phyloP scores from a whole-genome alignment of 176 grass and related monocot genomes.

The Musa beccarii region DNA sequence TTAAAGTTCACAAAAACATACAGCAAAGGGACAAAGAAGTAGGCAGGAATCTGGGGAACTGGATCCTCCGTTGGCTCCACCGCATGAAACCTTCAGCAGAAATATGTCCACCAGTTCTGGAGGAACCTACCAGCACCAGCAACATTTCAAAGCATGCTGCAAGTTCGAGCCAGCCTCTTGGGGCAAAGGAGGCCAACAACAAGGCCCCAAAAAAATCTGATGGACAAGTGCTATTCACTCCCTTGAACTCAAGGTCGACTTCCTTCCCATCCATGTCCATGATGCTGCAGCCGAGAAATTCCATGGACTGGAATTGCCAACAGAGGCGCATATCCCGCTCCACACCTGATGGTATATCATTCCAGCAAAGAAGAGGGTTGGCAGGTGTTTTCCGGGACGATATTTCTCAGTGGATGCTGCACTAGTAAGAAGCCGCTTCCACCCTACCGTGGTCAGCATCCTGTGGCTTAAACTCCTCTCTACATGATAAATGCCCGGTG shows the following conservation, averaged over 20 bases:
- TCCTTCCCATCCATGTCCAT: slow-evolving; percentile 47
- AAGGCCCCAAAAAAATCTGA: slow-evolving; percentile 36
- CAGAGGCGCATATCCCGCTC: slow-evolving; percentile 41
- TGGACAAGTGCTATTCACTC: slow-evolving; percentile 54
- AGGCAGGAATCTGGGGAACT: slow-evolving; percentile 69
- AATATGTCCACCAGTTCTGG: slow-evolving; percentile 53
- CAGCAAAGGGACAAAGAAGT: slow-evolving; percentile 80
- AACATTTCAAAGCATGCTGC: slow-evolving; percentile 23
- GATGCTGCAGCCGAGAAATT: slow-evolving; percentile 44
- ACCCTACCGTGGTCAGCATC: background rate
- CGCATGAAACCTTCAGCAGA: slow-evolving; percentile 93
- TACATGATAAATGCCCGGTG: background rate
- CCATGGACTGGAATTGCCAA: slow-evolving; percentile 27
- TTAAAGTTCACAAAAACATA: slow-evolving; percentile 88
- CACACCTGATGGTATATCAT: slow-evolving; percentile 15
- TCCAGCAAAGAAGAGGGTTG: slow-evolving; percentile 34
- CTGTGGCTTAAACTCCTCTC: too few species aligned
- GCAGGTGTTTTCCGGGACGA: slow-evolving; percentile 71
- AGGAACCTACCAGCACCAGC: slow-evolving; percentile 2
- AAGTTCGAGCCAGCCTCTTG: slow-evolving; percentile 24
- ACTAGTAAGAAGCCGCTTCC: background rate
- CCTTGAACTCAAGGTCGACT: slow-evolving; percentile 47
- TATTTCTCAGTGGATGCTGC: slow-evolving; percentile 70
- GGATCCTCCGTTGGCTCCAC: slow-evolving; percentile 74
- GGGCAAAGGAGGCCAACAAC: slow-evolving; percentile 30